A percentile compares a stretch with the other conserved stretches of the same genome.
Evolutionary conservation across 2,329 filamentous ascomycete species (phyloP).

Genomic region (Chaetomiaceae sp.): DNA sequence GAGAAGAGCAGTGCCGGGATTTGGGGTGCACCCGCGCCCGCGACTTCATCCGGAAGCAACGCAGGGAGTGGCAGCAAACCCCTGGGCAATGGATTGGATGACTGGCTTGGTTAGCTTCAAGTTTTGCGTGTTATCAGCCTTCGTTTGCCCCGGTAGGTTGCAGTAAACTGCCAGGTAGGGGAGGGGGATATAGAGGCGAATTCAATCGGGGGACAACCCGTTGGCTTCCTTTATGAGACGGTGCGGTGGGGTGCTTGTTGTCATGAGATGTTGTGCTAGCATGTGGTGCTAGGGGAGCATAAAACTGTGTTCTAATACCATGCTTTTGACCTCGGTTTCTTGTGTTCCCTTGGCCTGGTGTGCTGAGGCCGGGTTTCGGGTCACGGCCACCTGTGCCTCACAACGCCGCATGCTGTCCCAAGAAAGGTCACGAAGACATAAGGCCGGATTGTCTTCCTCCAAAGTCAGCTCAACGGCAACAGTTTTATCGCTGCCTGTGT

Average conservation of each 20-base stretch:
- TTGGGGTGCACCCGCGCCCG: slow-evolving; percentile 68
- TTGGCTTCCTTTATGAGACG: not conserved
- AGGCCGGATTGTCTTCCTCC: no score
- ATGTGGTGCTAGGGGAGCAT: slow-evolving; percentile 12
- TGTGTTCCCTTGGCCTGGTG: not conserved
- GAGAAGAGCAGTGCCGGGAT: slow-evolving; percentile 93
- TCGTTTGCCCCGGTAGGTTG: no score
- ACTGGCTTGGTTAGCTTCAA: slow-evolving; percentile 48
- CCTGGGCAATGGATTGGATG: slow-evolving; percentile 40
- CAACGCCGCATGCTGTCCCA: not conserved
- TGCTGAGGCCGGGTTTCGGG: not conserved
- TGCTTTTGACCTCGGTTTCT: not conserved
- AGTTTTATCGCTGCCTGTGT: no score
- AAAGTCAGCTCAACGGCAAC: no score
- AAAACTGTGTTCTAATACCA: not conserved
- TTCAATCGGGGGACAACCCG: not conserved
- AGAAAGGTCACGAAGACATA: no score
- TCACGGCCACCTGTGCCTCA: not conserved
- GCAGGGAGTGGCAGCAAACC: slow-evolving; percentile 15
- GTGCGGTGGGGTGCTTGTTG: not conserved
- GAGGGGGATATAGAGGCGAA: no score
- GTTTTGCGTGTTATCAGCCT: not conserved
- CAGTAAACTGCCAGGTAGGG: no score
- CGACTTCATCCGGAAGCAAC: slow-evolving; percentile 24
- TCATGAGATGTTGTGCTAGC: not conserved